Evolutionary conservation across 306 rosid species (phyloP).

Genomic region (Cucumis sativus): Cucumber_9930_V3 NC_026657.2:16690501-16691000

Average conservation of each 20-base stretch:
- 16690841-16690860: neutral
- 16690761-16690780: neutral
- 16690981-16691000: neutral
- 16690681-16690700: neutral
- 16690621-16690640: neutral
- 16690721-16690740: neutral
- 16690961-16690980: neutral
- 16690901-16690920: neutral
- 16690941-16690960: neutral
- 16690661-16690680: neutral
- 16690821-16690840: neutral
- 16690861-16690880: neutral
- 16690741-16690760: neutral
- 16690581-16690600: neutral
- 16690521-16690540: neutral
- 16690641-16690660: neutral
- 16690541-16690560: neutral
- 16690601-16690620: neutral
- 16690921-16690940: neutral
- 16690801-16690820: neutral
- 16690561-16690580: neutral
- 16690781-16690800: neutral
- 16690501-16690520: neutral
- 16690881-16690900: neutral
- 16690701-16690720: neutral